phyloP scores from a whole-genome alignment of 345 rosid genomes.

The Eucalyptus regnans region DNA sequence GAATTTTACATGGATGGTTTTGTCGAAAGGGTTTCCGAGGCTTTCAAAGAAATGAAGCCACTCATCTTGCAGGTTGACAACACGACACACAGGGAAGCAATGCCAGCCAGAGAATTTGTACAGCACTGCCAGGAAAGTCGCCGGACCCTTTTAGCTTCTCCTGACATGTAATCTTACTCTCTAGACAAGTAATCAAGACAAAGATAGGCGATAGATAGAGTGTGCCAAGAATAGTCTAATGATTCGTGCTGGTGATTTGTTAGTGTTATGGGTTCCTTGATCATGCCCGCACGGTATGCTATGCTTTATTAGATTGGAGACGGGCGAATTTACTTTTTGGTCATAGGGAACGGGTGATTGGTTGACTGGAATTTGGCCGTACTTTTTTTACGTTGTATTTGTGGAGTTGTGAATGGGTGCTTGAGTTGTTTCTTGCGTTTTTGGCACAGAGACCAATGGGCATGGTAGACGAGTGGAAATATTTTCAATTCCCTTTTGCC shows the following conservation, averaged over 20 bases:
- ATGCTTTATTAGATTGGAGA: neutral
- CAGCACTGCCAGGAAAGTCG: conserved; percentile 9
- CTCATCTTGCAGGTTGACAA: neutral
- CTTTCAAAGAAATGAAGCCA: neutral
- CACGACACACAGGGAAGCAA: neutral
- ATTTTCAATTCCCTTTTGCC: neutral
- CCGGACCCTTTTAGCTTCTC: conserved; percentile 34
- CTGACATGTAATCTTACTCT: conserved; percentile 41
- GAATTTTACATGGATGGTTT: conserved; percentile 38
- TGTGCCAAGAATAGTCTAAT: neutral
- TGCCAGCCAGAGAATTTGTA: conserved; percentile 5
- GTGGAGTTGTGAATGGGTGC: neutral
- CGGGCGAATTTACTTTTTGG: neutral
- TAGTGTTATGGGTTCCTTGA: neutral
- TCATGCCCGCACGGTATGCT: neutral
- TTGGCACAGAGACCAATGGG: neutral
- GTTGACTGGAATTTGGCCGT: neutral
- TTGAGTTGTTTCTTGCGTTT: neutral
- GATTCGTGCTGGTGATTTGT: neutral
- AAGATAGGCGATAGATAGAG: neutral
- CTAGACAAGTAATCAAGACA: neutral
- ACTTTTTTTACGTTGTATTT: neutral
- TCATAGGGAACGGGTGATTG: neutral
- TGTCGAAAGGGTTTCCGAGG: conserved; percentile 25
- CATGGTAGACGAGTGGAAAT: neutral